These are phyloP conservation scores for Phytophthora pistaciae DNA, from an alignment of 352 stramenopile genomes.

Conservation along the genomic window DNA sequence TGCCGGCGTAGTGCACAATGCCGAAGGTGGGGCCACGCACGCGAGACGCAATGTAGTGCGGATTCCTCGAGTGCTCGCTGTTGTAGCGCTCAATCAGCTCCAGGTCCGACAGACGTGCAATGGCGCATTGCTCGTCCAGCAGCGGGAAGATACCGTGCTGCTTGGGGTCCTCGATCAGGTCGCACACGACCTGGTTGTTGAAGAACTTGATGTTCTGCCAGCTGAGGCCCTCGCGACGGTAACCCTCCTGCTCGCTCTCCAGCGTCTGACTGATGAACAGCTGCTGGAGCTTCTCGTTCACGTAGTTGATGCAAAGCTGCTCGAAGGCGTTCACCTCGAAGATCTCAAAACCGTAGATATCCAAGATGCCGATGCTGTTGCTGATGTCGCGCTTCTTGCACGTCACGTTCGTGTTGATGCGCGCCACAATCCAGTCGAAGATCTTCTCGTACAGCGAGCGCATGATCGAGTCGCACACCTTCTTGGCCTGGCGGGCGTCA, in stretches of 20 bases:
- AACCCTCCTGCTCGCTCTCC: slow-evolving; percentile 82
- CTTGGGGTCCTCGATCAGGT: slow-evolving; percentile 89
- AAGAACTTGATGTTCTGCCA: slow-evolving; percentile 85
- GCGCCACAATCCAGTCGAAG: slow-evolving; percentile 90
- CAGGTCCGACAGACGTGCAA: slow-evolving; percentile 72
- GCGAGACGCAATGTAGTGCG: slow-evolving; percentile 80
- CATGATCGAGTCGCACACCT: slow-evolving; percentile 88
- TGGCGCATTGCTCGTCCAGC: slow-evolving; percentile 84
- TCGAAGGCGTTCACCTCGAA: slow-evolving; percentile 93
- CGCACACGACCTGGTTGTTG: slow-evolving; percentile 91
- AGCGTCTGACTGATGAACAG: slow-evolving; percentile 90
- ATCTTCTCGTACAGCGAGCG: slow-evolving; percentile 91
- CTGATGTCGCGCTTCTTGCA: slow-evolving; percentile 65
- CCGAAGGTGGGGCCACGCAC: slow-evolving; percentile 79
- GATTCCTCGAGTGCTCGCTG: slow-evolving; percentile 69
- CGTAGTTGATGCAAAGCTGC: slow-evolving; percentile 93
- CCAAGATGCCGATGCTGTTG: slow-evolving; percentile 89
- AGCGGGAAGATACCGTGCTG: slow-evolving; percentile 85
- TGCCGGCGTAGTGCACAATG: slow-evolving; percentile 87
- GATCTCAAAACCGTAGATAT: slow-evolving; percentile 94
- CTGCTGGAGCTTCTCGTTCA: slow-evolving; percentile 91
- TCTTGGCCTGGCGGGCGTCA: slow-evolving; percentile 78
- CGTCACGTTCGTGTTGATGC: slow-evolving; percentile 88
- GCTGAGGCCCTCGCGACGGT: slow-evolving; percentile 75
- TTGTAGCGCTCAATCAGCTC: slow-evolving; percentile 87